Conservation (phyloP, 441 rosid genomes). For the Breynia disticha region DNA sequence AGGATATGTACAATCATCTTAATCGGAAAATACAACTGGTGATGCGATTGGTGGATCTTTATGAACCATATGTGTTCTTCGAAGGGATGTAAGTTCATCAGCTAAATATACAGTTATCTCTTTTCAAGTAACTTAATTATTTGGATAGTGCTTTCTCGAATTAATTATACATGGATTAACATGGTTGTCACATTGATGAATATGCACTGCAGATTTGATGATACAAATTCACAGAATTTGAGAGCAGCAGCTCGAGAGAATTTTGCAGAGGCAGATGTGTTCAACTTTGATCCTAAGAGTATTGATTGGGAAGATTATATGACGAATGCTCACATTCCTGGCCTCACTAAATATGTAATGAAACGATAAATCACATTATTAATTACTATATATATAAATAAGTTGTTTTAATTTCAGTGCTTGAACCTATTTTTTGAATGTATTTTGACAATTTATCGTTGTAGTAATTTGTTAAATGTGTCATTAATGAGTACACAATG, state of each 20-base stretch:
- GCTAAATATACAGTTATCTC: not conserved
- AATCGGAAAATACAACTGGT: slow-evolving; percentile 33
- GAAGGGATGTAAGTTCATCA: not conserved
- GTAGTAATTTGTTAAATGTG: too few species aligned
- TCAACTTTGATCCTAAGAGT: slow-evolving; percentile 20
- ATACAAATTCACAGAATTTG: slow-evolving; percentile 25
- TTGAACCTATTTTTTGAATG: too few species aligned
- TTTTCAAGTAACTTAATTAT: not conserved
- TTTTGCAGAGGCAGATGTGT: slow-evolving; percentile 14
- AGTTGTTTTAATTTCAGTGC: too few species aligned
- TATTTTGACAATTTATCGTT: too few species aligned
- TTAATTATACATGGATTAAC: not conserved
- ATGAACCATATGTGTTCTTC: slow-evolving; percentile 39
- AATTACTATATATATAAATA: too few species aligned
- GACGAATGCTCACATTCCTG: slow-evolving; percentile 26
- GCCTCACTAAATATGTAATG: slow-evolving; percentile 19
- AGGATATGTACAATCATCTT: slow-evolving; percentile 18
- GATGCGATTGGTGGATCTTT: slow-evolving; percentile 35
- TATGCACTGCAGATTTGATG: slow-evolving; percentile 22
- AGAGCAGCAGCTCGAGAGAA: slow-evolving; percentile 13
- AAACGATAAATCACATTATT: not conserved
- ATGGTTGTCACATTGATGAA: not conserved
- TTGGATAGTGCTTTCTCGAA: not conserved
- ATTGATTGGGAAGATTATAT: slow-evolving; percentile 34
- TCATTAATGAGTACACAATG: too few species aligned